Evolutionary conservation across 2,329 filamentous ascomycete genomes (phyloP).

Genomic region (Nemania sp.): DNA sequence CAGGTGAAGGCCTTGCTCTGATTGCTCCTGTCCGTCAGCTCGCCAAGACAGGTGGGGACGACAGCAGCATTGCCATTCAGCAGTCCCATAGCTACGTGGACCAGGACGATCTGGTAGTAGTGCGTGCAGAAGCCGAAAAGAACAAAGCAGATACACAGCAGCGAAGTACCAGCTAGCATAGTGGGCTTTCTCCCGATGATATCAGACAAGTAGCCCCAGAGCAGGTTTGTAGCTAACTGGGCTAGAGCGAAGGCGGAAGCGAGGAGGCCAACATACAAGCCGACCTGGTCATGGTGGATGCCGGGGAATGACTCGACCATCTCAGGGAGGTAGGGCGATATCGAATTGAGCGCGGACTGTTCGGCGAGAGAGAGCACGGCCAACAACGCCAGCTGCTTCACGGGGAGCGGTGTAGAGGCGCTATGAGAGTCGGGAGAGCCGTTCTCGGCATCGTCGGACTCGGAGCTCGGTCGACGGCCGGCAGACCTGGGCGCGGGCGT

Average conservation of each 20-base stretch:
- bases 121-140: slow-evolving; percentile 87
- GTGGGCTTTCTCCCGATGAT: slow-evolving; percentile 84
- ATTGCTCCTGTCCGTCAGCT: slow-evolving; percentile 94
- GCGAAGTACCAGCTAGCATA: slow-evolving; percentile 82
- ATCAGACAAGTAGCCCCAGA: slow-evolving; percentile 89
- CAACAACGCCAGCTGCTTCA: slow-evolving; percentile 83
- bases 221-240: slow-evolving; percentile 91
- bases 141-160: slow-evolving; percentile 84
- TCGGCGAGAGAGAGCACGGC: slow-evolving; percentile 91
- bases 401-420: slow-evolving; percentile 80
- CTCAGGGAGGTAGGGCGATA: slow-evolving; percentile 91
- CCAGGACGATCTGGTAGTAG: slow-evolving; percentile 85
- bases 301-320: slow-evolving; percentile 91
- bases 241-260: slow-evolving; percentile 93
- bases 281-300: slow-evolving; percentile 76
- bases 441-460: slow-evolving; percentile 49
- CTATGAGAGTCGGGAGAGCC: slow-evolving; percentile 52
- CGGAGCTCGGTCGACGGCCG: slow-evolving; percentile 56
- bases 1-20: slow-evolving; percentile 95
- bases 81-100: slow-evolving; percentile 90
- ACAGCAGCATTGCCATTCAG: slow-evolving; percentile 96
- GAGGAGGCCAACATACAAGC: slow-evolving; percentile 89
- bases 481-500: slow-evolving; percentile 77
- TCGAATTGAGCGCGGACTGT: slow-evolving; percentile 96
- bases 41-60: slow-evolving; percentile 91